These are phyloP conservation scores for Neobulgaria alba DNA, from an alignment of 2,329 filamentous ascomycete species.

Conservation along the genomic window DNA sequence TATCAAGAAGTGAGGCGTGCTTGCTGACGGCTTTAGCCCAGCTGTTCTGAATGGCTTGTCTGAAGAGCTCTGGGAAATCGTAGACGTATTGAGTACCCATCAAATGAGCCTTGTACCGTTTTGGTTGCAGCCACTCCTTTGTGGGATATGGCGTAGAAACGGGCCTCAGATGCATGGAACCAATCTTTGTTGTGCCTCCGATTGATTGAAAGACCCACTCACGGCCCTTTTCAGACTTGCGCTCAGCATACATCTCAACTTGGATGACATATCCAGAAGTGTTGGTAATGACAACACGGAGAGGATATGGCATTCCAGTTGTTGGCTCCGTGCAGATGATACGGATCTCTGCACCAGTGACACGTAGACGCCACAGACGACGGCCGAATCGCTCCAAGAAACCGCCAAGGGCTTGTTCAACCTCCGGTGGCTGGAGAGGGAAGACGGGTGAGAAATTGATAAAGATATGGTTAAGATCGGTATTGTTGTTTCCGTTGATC, in stretches of 20 bases:
- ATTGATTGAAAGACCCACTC: conserved; percentile 99
- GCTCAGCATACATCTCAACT: conserved; percentile 95
- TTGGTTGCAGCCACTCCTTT: conserved; percentile 97
- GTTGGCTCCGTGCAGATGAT: conserved; percentile 91
- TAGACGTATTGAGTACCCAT: conserved; percentile 99
- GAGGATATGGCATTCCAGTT: conserved; percentile 78
- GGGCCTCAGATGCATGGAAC: conserved; percentile 85
- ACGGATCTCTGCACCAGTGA: conserved; percentile 94
- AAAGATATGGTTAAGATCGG: conserved; percentile 99
- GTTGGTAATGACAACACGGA: conserved; percentile 95
- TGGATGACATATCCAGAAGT: conserved; percentile 97
- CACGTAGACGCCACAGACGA: conserved; percentile 90
- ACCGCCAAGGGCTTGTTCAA: conserved; percentile 85
- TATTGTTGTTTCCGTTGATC: conserved; percentile 98
- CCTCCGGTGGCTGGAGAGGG: conserved; percentile 79
- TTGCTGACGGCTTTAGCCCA: conserved; percentile 72
- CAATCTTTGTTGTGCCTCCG: conserved; percentile 88
- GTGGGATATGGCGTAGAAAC: conserved; percentile 91
- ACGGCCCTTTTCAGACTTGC: conserved; percentile 87
- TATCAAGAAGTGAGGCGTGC: conserved; percentile 64
- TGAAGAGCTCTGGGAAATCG: conserved; percentile 98
- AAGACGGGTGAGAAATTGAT: conserved; percentile 99
- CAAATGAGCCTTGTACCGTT: conserved; percentile 97
- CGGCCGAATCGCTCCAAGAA: conserved; percentile 96
- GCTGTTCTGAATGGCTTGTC: conserved; percentile 92